These are phyloP conservation scores for Jackrogersella minutella DNA, from an alignment of 495 filamentous ascomycete species.

Conservation along the genomic window DNA sequence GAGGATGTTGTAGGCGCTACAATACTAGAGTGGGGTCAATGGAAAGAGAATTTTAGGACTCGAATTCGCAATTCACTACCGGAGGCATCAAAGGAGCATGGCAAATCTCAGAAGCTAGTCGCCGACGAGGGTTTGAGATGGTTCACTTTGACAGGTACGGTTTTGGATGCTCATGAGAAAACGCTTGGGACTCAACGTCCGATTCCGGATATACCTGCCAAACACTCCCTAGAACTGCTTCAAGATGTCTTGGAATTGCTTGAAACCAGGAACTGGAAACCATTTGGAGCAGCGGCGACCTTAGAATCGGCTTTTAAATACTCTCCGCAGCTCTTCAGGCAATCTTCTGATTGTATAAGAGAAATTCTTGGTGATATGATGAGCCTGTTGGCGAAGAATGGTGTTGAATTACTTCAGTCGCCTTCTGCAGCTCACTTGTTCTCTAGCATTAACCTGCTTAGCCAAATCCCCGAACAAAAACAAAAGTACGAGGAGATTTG, in stretches of 20 bases:
- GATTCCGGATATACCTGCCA: slow-evolving; percentile 41
- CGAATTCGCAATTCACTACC: slow-evolving; percentile 74
- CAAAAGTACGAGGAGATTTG: slow-evolving; percentile 46
- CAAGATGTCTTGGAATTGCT: slow-evolving; percentile 46
- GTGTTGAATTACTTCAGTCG: slow-evolving; percentile 37
- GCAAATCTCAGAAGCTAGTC: slow-evolving; percentile 71
- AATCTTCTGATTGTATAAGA: slow-evolving; percentile 3
- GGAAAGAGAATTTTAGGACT: slow-evolving; percentile 64
- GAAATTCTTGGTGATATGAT: slow-evolving; percentile 29
- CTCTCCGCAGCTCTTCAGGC: slow-evolving; percentile 41
- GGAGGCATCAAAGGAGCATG: slow-evolving; percentile 78
- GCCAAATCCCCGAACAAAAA: slow-evolving; percentile 47
- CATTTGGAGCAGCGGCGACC: slow-evolving; percentile 77
- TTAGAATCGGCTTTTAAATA: slow-evolving; percentile 56
- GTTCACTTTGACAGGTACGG: slow-evolving; percentile 63
- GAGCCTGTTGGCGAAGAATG: slow-evolving; percentile 15
- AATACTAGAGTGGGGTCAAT: slow-evolving; percentile 58
- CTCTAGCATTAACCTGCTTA: slow-evolving; percentile 46
- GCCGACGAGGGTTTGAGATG: slow-evolving; percentile 67
- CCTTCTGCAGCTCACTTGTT: slow-evolving; percentile 52
- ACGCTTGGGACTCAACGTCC: slow-evolving; percentile 32
- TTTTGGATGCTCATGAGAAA: slow-evolving; percentile 50
- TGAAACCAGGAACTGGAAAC: slow-evolving; percentile 74
- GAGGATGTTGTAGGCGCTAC: slow-evolving; percentile 52
- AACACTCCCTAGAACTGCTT: slow-evolving; percentile 43